Base-by-base conservation (phyloP, 768 basidiomycete genomes). In the Kwoniella sp. region DNA sequence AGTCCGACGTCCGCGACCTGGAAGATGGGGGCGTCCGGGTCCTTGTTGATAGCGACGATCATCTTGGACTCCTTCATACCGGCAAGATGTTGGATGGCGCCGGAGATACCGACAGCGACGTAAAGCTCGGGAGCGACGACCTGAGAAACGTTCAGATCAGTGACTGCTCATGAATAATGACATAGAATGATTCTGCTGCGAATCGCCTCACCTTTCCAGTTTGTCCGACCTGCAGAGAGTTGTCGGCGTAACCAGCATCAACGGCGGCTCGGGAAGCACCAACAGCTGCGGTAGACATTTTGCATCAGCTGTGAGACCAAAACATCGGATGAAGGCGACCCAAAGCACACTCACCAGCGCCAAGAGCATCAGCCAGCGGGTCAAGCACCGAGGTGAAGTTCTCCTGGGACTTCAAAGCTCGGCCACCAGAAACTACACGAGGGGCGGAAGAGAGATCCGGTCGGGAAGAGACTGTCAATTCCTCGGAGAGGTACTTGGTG, bases 61-160 rank as follows among this genome's bases (percentile, higher is more conserved):
- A 97, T 84, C 83, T 98, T 99, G 12, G 92, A 93, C 75, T 97
- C 96, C 81, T 99, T 99, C 96, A 98, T 99, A 9, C 96, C 96
- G 23, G 96, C 96, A 60, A 98, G 84, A 83, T 99, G 96, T 82
- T 99, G 96, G 73, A 98, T 99, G 15, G 96, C 96, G 20, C 96
- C 96, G 9, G 93, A 96, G 73, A 99, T 98, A 56, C 96, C 96
- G 55, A 98, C 82, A 2, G 96, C 96, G 82, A 98, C 86, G 82
- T 99, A 99, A 58, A 99, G 83, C 78, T 95, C 91, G 0, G 96
- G 95, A 2, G 96, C 95, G 48, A 98, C 94, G 37, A 99, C 90
- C 78, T 79, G 55, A 2, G 26, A n/a, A n/a, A n/a, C n/a, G 13
- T 22, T 7, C 28, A 50, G 12, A 22, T 58, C 41, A 63, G 56